Evolutionary conservation across 2,329 filamentous ascomycete species (phyloP), one percentile per base, ranked within the genome.

Genomic region (Sporothrix variecibatus): DNA sequence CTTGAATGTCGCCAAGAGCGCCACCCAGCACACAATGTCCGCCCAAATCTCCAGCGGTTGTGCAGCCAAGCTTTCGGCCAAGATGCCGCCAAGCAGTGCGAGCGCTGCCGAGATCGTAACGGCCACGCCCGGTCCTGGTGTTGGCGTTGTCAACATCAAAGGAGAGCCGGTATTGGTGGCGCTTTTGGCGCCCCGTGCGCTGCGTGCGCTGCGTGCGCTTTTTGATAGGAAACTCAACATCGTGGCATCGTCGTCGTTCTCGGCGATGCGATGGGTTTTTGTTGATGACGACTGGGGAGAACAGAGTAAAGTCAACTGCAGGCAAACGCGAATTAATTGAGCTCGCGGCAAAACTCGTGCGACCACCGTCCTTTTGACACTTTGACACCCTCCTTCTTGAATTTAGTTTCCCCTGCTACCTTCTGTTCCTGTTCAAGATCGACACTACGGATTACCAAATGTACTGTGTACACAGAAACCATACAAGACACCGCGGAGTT

Each of bases 351-450:
- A 53, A 23, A n/a, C 20, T 23, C n/a, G 51, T 23, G 51, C 51
- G 20, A 26, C 6, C 15, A 23, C 51, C n/a, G 51, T 53, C 51
- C n/a, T 53, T 53, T 17, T 58, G 26, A 7, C 20, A 53, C 20
- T 31, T 31, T 15, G 56, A 17, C 56, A 40, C 34, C 34, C 26
- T 31, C 31, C 34, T 11, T 34, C 12, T 23, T 20, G 23, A 38
- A 20, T 43, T 40, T 43, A 43, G 40, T 43, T 43, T 43, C n/a
- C 7, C 20, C 31, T 2, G 7, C 31, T 40, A n/a, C 20, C 31
- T 62, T 62, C 60, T 40, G 2, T 23, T 40, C 60, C 31, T 64
- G 20, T 64, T 64, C 17, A 64, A 64, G 60, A 64, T 64, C 60
- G 58, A 62, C 60, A 40, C 7, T 23, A 34, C n/a, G n/a, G n/a